Base-by-base conservation (phyloP, 202 grass and related monocot species). In the Carex arenaria region DNA sequence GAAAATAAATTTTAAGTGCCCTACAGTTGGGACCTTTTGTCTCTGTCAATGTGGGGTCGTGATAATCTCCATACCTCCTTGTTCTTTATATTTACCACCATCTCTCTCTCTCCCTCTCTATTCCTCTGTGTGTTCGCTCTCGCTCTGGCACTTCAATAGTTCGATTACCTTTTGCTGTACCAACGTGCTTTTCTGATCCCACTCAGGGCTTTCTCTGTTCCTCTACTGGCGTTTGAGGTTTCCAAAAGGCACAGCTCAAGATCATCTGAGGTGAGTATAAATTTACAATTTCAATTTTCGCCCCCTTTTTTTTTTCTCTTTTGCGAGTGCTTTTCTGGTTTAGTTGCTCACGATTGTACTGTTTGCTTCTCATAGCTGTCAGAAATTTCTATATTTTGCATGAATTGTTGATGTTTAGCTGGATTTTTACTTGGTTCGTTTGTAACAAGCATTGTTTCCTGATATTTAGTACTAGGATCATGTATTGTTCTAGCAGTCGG, bases 31-130 rank as follows among this genome's bases (percentile, higher is more conserved):
- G 65, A 43, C 82, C 67, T 61, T 74, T 74, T 62, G 66, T 84
- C 82, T 23, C 64, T 7, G 55, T 77, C 52, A 61, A 18, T 28
- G 31, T 77, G 68, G 82, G 69, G 66, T 43, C 52, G 1, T 57
- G 13, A 18, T 42, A 63, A 26, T 84, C 67, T 11, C 67, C 36
- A 7, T 26, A 15, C 32, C 30, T 61, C 83, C 49, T 63, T 30
- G 10, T 19, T 80, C 55, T 80, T 80, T 80, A 62, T 80, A 64
- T 80, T 49, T 76, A 53, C 56, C 83, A 49, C 56, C 61, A 45
- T 47, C 1, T 47, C 82, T 77, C 69, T 72, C 49, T 84, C 67
- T 26, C 67, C 15, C 22, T 26, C 66, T 67, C 64, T 4, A 34
- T 34, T 34, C 32, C 17, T 12, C 65, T 73, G 57, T 84, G 40